These are phyloP conservation scores for Byssochlamys sp. DNA, from an alignment of 2,329 filamentous ascomycete species.

Conservation along the genomic window DNA sequence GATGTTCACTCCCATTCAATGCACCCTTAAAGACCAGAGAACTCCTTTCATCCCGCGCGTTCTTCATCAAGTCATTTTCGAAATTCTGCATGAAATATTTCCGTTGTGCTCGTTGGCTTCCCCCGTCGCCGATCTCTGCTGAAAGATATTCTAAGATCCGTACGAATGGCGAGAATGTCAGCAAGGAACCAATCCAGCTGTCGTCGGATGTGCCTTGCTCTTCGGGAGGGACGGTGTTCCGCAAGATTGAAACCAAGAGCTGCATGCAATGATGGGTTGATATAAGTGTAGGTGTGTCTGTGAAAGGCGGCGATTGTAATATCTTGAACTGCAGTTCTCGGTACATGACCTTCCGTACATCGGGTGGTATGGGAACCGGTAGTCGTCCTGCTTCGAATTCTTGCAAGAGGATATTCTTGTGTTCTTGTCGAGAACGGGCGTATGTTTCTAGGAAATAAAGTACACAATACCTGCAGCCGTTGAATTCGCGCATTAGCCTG, in stretches of 20 bases:
- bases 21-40: conserved; percentile 26
- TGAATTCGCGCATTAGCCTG: neutral
- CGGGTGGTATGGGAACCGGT: conserved; percentile 26
- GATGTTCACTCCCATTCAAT: conserved; percentile 20
- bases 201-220: conserved; percentile 22
- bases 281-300: conserved; percentile 28
- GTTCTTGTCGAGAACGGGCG: conserved; percentile 26
- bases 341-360: conserved; percentile 27
- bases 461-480: conserved; percentile 27
- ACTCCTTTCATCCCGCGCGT: conserved; percentile 30
- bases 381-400: conserved; percentile 31
- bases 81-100: conserved; percentile 38
- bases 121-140: conserved; percentile 34
- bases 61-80: conserved; percentile 27
- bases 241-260: conserved; percentile 30
- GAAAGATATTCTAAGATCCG: conserved; percentile 35
- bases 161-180: conserved; percentile 29
- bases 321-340: conserved; percentile 28
- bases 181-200: conserved; percentile 32
- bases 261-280: conserved; percentile 35
- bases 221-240: conserved; percentile 27
- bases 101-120: conserved; percentile 30
- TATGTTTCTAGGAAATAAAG: conserved; percentile 35
- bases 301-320: conserved; percentile 31
- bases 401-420: conserved; percentile 27